Evolutionary conservation across 371 early-diverging fungal genomes (phyloP).

Genomic region (Circinella minor): DNA sequence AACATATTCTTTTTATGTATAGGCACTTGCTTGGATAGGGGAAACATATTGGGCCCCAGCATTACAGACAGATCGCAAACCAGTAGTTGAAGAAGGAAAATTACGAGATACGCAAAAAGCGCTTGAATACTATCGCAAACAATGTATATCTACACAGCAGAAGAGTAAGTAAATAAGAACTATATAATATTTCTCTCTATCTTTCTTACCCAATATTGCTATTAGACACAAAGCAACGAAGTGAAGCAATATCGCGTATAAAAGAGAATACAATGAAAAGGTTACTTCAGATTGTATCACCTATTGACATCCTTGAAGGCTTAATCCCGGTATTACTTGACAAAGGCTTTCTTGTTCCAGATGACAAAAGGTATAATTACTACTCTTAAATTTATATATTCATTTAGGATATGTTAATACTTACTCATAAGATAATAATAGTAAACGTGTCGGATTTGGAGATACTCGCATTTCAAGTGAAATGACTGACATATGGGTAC

Average conservation of each 20-base stretch:
- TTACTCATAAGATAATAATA: constrained; percentile 8
- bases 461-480: constrained; percentile 39
- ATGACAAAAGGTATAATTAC: constrained; percentile 40
- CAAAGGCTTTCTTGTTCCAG: constrained; percentile 48
- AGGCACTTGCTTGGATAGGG: constrained; percentile 57
- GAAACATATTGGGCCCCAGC: constrained; percentile 50
- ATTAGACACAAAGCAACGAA: background rate
- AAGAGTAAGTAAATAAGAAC: background rate
- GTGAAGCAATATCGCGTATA: background rate
- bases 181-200: background rate
- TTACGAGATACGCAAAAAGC: constrained; percentile 4
- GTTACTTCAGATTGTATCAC: constrained; percentile 16
- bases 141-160: background rate
- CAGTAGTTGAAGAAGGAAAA: constrained; percentile 11
- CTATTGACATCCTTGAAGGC: constrained; percentile 19
- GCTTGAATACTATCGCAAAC: constrained; percentile 12
- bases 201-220: background rate
- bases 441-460: constrained; percentile 41
- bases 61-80: constrained; percentile 23
- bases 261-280: constrained; percentile 16
- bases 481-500: constrained; percentile 46
- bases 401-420: background rate
- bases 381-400: too few relatives aligned
- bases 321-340: constrained; percentile 43
- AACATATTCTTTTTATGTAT: background rate